Evolutionary conservation across 106 monocot species (phyloP).

Genomic region (Dendrobium nobile): DNA sequence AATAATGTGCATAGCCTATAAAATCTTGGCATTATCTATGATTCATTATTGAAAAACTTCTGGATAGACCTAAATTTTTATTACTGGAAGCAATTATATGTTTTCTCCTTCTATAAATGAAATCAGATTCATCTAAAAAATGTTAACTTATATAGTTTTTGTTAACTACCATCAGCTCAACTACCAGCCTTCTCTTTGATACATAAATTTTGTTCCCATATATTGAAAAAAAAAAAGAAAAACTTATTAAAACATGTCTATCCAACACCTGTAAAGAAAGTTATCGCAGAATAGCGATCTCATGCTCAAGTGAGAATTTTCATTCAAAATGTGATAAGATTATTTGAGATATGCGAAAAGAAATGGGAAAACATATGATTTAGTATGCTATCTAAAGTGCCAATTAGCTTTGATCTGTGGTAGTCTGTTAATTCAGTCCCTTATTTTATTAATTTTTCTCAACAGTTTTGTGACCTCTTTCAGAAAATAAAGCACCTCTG

Average conservation of each 20-base stretch:
- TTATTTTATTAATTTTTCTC: not conserved
- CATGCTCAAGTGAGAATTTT: not conserved
- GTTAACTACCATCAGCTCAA: not conserved
- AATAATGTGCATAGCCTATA: not conserved
- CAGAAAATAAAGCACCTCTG: not conserved
- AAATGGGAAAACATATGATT: not conserved
- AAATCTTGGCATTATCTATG: not conserved
- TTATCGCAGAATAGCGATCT: not conserved
- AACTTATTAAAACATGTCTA: not conserved
- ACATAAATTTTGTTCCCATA: not conserved
- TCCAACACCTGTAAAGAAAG: not conserved
- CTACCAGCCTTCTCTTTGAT: not conserved
- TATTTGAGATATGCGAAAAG: slow-evolving; percentile 1
- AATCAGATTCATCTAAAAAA: not conserved
- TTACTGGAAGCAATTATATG: not conserved
- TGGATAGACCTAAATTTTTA: not conserved
- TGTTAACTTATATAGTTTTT: not conserved
- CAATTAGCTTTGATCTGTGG: not conserved
- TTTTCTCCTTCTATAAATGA: not conserved
- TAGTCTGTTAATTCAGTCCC: not conserved
- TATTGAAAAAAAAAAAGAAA: not conserved
- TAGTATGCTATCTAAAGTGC: not conserved
- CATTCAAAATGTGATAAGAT: not conserved
- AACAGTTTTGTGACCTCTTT: not conserved
- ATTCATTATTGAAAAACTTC: no score